Evolutionary conservation across 768 basidiomycete species (phyloP).

Genomic region (Mrakia gelida): DNA sequence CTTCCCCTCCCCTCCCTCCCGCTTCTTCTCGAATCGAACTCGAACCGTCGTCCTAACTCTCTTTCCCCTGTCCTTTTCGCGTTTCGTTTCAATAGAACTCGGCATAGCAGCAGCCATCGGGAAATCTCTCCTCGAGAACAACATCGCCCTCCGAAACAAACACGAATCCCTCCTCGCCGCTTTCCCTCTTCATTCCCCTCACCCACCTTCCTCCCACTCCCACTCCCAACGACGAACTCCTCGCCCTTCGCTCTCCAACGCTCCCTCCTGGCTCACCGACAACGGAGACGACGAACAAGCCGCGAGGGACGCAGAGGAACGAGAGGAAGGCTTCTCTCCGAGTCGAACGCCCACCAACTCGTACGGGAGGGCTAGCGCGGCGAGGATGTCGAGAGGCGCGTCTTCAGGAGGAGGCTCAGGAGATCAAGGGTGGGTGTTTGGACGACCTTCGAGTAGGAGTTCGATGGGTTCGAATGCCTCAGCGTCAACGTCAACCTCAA

Average conservation of each 20-base stretch:
- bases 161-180: constrained; percentile 64
- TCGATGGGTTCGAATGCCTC: neutral
- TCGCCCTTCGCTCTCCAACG: neutral
- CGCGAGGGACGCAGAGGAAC: neutral
- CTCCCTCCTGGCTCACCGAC: constrained; percentile 20
- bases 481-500: neutral
- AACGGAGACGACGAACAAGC: constrained; percentile 13
- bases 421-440: constrained; percentile 7
- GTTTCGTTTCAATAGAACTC: constrained; percentile 52
- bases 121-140: constrained; percentile 66
- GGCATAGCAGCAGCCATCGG: constrained; percentile 62
- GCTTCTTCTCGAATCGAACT: neutral
- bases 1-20: neutral
- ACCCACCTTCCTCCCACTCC: neutral
- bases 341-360: neutral
- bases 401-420: neutral
- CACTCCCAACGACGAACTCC: neutral
- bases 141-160: constrained; percentile 62
- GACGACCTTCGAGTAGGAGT: neutral
- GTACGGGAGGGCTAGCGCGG: neutral
- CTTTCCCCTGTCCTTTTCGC: too few species aligned
- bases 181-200: constrained; percentile 14
- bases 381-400: neutral
- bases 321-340: constrained; percentile 4
- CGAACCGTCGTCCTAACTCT: too few species aligned